Base-by-base conservation (phyloP, 495 filamentous ascomycete genomes). In the Hypoxylon cercidicola region DNA sequence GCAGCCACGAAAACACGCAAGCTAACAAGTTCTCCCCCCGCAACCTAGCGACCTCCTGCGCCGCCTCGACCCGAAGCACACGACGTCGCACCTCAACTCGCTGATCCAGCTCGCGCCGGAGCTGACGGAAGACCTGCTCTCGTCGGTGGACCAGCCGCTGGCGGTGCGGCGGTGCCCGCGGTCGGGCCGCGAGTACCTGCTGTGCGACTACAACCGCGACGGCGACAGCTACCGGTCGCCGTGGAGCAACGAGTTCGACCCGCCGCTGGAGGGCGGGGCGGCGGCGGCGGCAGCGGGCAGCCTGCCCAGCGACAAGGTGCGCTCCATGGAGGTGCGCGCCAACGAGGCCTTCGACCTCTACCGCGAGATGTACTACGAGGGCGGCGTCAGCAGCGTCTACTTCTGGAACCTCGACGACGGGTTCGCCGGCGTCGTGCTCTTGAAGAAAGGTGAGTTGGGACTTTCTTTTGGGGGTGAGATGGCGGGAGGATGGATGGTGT, bases 191-290 rank as follows among this genome's bases (percentile, higher is more conserved):
- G 95, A 98, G 80, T 99, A 97, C 80, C 87, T 99, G 39, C 91
- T 97, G 63, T 99, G 95, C 82, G 95, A 99, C 84, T 99, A 98
- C 83, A 99, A 99, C 84, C 93, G 95, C 51, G 95, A 99, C 78
- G 96, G 96, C 51, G 95, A 97, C 77, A 93, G 89, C 79, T 96
- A 96, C 83, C 90, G 95, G 30, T 95, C 91, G 63, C 95, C 95
- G 30, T 99, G 95, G 95, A 93, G 89, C 81, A 97, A 97, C 77
- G 92, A 97, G 77, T 99, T 98, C 74, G 93, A 97, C 71, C 95
- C 94, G 1, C 89, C 89, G 16, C 82, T 94, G 19, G 78, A 80
- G 54, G 82, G 74, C 35, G 74, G 74, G 15, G 78, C 79, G 43
- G 80, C 72, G 6, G 70, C 72, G 1, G 78, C 76, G 25, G 53